Conservation (phyloP, 345 rosid genomes). For the Ailanthus altissimus region DNA sequence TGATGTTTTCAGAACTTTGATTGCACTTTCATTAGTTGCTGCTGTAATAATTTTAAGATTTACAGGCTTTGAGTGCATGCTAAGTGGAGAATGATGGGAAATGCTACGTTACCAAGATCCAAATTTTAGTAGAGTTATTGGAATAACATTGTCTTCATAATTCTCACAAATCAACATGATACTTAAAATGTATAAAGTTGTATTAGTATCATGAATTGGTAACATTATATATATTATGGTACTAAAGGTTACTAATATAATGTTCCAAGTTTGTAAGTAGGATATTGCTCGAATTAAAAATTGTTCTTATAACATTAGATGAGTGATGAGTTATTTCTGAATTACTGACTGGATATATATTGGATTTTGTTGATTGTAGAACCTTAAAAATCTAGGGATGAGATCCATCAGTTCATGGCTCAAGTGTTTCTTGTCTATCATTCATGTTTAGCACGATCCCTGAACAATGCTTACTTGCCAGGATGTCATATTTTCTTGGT, state of each 20-base stretch:
- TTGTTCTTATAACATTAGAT: too few species aligned
- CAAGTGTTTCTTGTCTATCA: not conserved
- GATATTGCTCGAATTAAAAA: too few species aligned
- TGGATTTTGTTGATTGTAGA: not conserved
- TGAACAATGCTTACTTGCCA: constrained; percentile 32
- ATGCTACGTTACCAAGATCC: not conserved
- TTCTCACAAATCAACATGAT: not conserved
- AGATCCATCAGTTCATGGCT: not conserved
- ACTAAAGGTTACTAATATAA: too few species aligned
- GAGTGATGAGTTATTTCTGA: not conserved
- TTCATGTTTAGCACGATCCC: constrained; percentile 18
- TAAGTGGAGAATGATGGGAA: not conserved
- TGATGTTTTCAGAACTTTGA: not conserved
- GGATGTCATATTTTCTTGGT: constrained; percentile 21
- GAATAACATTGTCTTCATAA: not conserved
- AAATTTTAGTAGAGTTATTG: not conserved
- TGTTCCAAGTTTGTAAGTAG: too few species aligned
- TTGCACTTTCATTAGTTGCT: not conserved
- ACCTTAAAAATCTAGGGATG: not conserved
- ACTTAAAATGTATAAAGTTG: not conserved
- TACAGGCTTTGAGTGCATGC: not conserved
- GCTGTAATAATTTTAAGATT: not conserved
- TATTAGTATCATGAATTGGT: not conserved
- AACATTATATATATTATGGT: too few species aligned
- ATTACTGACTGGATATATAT: not conserved